Conservation (phyloP, 352 stramenopile species). For the Bremia lactucae region DNA sequence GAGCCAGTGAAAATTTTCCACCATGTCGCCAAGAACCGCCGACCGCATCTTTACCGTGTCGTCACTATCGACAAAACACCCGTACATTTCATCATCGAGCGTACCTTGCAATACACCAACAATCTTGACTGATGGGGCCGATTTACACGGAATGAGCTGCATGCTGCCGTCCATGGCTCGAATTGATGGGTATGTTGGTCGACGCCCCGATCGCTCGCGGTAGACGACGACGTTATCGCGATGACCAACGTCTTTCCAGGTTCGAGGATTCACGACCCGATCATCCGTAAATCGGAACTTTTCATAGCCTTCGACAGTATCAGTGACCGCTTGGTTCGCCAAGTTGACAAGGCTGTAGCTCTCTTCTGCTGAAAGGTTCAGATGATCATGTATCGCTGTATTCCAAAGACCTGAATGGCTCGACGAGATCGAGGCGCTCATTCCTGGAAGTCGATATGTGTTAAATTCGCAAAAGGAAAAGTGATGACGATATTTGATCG, state of each 20-base stretch:
- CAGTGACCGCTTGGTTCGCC: slow-evolving; percentile 23
- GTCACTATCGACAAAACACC: slow-evolving; percentile 36
- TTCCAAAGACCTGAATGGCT: too few relatives aligned
- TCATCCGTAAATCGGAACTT: slow-evolving; percentile 26
- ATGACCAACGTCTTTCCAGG: slow-evolving; percentile 37
- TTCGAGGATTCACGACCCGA: slow-evolving; percentile 17
- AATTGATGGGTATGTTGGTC: slow-evolving; percentile 27
- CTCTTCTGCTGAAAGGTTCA: slow-evolving; percentile 18
- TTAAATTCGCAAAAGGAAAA: too few relatives aligned
- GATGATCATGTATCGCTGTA: slow-evolving; percentile 6
- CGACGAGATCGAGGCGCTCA: too few relatives aligned
- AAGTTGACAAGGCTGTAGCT: slow-evolving; percentile 15
- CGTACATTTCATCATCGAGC: slow-evolving; percentile 40
- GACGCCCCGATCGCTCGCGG: slow-evolving; percentile 16
- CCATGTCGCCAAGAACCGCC: slow-evolving; percentile 17
- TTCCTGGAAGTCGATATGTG: too few relatives aligned
- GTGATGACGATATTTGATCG: too few relatives aligned
- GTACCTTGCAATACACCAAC: slow-evolving; percentile 29
- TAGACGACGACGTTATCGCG: slow-evolving; percentile 42
- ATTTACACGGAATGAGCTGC: slow-evolving; percentile 17
- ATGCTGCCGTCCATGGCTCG: slow-evolving; percentile 16
- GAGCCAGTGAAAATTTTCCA: slow-evolving; percentile 34
- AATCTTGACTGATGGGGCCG: slow-evolving; percentile 24
- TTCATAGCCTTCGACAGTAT: slow-evolving; percentile 32
- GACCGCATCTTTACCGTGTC: slow-evolving; percentile 23